phyloP scores from a whole-genome alignment of 805 yeast species.

The Komagataella mondaviorum region DNA sequence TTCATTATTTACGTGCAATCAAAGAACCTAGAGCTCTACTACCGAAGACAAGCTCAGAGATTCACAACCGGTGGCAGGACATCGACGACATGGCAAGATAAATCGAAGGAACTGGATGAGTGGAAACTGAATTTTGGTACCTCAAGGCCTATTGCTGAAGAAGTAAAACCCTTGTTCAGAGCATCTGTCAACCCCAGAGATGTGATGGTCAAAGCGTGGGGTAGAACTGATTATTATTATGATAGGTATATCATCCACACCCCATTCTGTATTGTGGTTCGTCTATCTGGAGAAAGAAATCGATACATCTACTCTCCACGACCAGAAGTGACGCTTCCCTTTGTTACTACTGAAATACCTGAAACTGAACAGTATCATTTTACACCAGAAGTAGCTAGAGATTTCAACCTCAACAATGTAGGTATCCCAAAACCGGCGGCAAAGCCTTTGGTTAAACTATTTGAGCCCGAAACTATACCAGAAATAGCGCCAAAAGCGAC shows the following conservation, averaged over 20 bases:
- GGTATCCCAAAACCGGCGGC: background rate
- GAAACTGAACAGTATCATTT: conserved; percentile 10
- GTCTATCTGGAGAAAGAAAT: conserved; percentile 5
- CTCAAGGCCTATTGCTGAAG: conserved; percentile 1
- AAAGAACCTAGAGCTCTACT: background rate
- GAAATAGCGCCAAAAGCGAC: background rate
- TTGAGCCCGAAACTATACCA: background rate
- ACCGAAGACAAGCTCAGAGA: background rate
- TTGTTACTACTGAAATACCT: conserved; percentile 1
- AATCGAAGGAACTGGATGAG: background rate
- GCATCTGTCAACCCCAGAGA: background rate
- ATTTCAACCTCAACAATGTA: background rate
- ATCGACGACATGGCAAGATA: background rate
- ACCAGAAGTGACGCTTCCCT: background rate
- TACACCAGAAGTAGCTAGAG: conserved; percentile 8
- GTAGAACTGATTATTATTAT: conserved; percentile 22
- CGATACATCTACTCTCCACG: conserved; percentile 7
- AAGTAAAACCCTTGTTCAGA: background rate
- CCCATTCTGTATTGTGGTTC: conserved; percentile 16
- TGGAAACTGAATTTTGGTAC: background rate
- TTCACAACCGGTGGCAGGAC: background rate
- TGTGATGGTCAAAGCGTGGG: conserved; percentile 10
- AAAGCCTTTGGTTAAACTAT: background rate
- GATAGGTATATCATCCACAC: conserved; percentile 24
- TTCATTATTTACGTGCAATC: conserved; percentile 2